Evolutionary conservation across 75 land plant species (phyloP), one percentile per base, ranked within the genome.

Genomic region (Pseudotsuga menziesii): DNA sequence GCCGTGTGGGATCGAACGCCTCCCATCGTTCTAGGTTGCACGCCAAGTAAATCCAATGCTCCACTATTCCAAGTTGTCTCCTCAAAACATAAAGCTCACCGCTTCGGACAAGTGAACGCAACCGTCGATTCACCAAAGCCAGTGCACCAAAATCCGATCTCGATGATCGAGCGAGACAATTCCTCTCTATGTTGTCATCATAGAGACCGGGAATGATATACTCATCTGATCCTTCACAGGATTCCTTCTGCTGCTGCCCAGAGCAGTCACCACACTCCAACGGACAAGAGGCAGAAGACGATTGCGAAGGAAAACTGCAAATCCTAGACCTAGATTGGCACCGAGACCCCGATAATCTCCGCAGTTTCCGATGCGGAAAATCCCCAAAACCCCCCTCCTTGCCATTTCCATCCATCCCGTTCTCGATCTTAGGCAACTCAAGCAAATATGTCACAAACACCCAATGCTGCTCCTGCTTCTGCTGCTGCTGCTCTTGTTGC

Each of bases 31-130:
- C 78, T 27, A 79, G 41, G 62, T 67, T 66, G 57, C 79, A 81
- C 11, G 77, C 80, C 23, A 90, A 64, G 58, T 88, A 90, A 13
- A 90, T 78, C 87, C 87, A 88, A 48, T 88, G 91, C 72, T 90
- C 91, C 5, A 88, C 76, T 2, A 82, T 64, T 4, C 87, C 90
- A 36, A 80, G 80, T 63, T 67, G 66, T 39, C 80, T 63, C 73
- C 90, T 78, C 67, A 80, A 44, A 25, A 58, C 63, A 74, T 83
- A 88, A 25, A 88, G 75, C 70, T 87, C 74, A 35, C 90, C 89
- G 70, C 75, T 81, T 27, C 22, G n/a, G 16, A 88, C 76, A 61
- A 86, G 59, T 5, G 23, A 35, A 5, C 77, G 78, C 36, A 88
- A 86, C 2, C 81, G 41, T 35, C 44, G 55, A 64, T 82, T 84